phyloP scores from a whole-genome alignment of 306 rosid species.

The Sphenostylis stenocarpa region DNA sequence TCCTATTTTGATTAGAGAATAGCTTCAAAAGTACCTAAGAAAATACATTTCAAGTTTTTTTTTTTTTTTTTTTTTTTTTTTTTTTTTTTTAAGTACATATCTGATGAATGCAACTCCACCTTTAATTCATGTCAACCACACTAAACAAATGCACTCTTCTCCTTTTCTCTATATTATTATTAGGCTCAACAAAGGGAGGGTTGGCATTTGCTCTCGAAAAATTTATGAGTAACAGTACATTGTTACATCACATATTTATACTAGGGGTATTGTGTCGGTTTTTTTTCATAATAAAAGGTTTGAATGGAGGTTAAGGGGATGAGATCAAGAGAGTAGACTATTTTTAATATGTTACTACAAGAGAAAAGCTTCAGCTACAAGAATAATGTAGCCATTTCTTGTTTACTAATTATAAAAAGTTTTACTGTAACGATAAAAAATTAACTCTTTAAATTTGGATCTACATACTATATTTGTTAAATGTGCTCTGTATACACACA shows the following conservation, averaged over 20 bases:
- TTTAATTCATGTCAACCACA: conserved; percentile 2
- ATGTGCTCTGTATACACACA: background rate
- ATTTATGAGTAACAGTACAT: background rate
- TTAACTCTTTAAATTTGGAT: background rate
- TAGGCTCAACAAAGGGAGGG: background rate
- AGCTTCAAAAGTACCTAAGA: background rate
- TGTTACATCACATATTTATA: background rate
- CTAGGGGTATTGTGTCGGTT: background rate
- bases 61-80: background rate
- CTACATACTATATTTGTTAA: background rate
- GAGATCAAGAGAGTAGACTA: background rate
- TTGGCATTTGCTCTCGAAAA: background rate
- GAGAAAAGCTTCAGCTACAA: background rate
- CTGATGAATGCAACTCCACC: conserved; percentile 12
- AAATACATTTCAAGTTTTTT: background rate
- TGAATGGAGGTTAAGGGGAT: background rate
- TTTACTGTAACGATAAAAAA: background rate
- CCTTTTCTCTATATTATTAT: background rate
- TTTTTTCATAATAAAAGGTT: background rate
- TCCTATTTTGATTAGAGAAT: background rate
- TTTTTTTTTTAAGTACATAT: background rate
- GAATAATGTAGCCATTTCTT: conserved; percentile 1
- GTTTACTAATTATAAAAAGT: background rate
- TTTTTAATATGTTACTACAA: background rate
- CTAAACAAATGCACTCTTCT: background rate